Evolutionary conservation across 257 asterid genomes (phyloP), one percentile per base, ranked within the genome.

Genomic region (Primulina huaijiensis): DNA sequence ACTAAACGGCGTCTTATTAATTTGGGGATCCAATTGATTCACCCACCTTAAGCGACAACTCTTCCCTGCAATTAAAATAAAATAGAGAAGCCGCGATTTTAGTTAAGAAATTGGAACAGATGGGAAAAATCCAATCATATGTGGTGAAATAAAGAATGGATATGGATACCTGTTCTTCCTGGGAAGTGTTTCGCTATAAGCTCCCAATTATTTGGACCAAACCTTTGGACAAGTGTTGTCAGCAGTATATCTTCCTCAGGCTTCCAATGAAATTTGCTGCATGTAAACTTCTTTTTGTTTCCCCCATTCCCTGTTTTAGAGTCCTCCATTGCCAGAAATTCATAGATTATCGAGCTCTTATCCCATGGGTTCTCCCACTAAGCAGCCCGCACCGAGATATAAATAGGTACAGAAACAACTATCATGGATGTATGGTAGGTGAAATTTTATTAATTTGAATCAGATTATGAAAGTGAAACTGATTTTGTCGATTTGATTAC

Each of bases 11-110:
- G 12, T 17, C 67, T 53, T 84, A 20, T 78, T 60, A 37, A 84
- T 52, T 29, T 56, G 57, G 4, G 88, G 84, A 21, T 76, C 58
- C 73, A 84, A 65, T 63, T 84, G 88, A 69, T 84, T 84, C 7
- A 76, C 50, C 86, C 88, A 84, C 70, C 88, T 79, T 31, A 79
- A 56, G 64, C 88, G 77, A 60, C 88, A 84, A 67, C 88, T 84
- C 80, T 73, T 75, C 46, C 85, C 88, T 83, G 72, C n/a, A 25
- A 72, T 43, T 50, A 57, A 66, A 64, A 27, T 20, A 64, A 55
- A 72, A 68, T 43, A 30, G 52, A 64, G 46, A 12, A 58, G 61
- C 43, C 31, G 43, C 66, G 25, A 23, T 55, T 62, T 68, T 53
- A 60, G 62, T 62, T 52, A 52, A 14, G 68, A 64, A 59, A 62